A percentile compares a stretch with the other conserved stretches of the same genome.
Conservation (phyloP, 2,329 filamentous ascomycete genomes). For the Chaetoscypha palmicola region DNA sequence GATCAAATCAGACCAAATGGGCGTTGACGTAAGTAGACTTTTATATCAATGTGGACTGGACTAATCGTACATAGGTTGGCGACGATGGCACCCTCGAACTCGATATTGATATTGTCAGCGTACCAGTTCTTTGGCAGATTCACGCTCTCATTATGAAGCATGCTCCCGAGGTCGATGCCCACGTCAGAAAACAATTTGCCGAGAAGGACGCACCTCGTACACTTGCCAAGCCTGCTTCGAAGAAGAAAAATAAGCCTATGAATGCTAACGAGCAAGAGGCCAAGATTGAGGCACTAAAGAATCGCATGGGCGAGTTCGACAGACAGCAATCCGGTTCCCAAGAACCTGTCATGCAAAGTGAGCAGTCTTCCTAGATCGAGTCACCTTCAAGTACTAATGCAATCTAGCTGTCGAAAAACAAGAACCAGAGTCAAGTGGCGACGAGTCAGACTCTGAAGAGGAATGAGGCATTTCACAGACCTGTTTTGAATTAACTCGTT, state of each 20-base stretch:
- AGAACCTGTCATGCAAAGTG: slow-evolving; percentile 34
- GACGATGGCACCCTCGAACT: slow-evolving; percentile 50
- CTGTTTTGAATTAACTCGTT: too few relatives aligned
- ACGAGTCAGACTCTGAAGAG: slow-evolving; percentile 49
- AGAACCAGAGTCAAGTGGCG: slow-evolving; percentile 43
- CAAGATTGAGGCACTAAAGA: slow-evolving; percentile 56
- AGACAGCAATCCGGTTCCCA: slow-evolving; percentile 30
- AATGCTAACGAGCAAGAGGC: slow-evolving; percentile 64
- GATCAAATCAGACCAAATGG: slow-evolving; percentile 75
- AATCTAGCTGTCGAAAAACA: slow-evolving; percentile 27
- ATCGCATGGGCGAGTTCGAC: slow-evolving; percentile 45
- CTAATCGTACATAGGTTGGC: slow-evolving; percentile 30
- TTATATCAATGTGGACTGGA: slow-evolving; percentile 15
- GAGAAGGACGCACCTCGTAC: slow-evolving; percentile 28
- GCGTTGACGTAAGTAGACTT: slow-evolving; percentile 50
- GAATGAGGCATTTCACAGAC: too few relatives aligned
- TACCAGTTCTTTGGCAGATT: slow-evolving; percentile 47
- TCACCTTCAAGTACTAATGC: slow-evolving; percentile 10
- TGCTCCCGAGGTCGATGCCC: slow-evolving; percentile 41
- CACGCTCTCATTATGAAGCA: slow-evolving; percentile 43
- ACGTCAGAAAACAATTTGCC: slow-evolving; percentile 16
- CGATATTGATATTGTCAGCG: slow-evolving; percentile 52
- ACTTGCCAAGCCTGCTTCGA: slow-evolving; percentile 31
- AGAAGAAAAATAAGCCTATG: slow-evolving; percentile 68
- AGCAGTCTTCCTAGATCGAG: slow-evolving; percentile 8